These are phyloP conservation scores for Galerina marginata DNA, from an alignment of 768 basidiomycete genomes.

Conservation along the genomic window DNA sequence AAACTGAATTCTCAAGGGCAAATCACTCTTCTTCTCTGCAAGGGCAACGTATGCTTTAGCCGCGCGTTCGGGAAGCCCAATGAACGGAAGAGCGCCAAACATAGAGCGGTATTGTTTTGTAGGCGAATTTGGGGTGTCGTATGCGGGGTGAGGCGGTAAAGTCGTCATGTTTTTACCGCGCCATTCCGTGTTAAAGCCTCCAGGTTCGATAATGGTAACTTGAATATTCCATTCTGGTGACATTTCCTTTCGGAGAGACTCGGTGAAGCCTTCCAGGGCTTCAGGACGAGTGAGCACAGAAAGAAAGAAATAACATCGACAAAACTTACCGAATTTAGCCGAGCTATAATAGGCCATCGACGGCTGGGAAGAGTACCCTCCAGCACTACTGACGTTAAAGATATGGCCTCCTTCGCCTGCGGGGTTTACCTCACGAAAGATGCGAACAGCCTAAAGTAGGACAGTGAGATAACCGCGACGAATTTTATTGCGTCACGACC, in stretches of 20 bases:
- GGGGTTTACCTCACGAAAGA: background rate
- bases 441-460: background rate
- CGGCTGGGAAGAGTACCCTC: background rate
- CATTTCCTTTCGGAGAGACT: slow-evolving; percentile 39
- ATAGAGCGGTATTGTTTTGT: slow-evolving; percentile 13
- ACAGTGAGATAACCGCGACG: too few relatives aligned
- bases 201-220: slow-evolving; percentile 26
- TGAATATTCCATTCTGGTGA: slow-evolving; percentile 48
- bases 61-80: slow-evolving; percentile 22
- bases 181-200: slow-evolving; percentile 31
- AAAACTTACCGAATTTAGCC: background rate
- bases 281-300: background rate
- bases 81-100: slow-evolving; percentile 12
- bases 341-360: background rate
- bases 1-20: slow-evolving; percentile 30
- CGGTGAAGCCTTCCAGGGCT: slow-evolving; percentile 41
- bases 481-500: background rate
- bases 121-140: slow-evolving; percentile 2
- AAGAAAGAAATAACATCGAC: background rate
- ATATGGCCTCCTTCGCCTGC: background rate
- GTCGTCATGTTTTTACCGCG: slow-evolving; percentile 12
- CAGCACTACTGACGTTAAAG: slow-evolving; percentile 1
- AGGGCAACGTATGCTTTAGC: slow-evolving; percentile 21
- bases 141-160: slow-evolving; percentile 28
- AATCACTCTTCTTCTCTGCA: slow-evolving; percentile 14